These are phyloP conservation scores for Arthrobotrys entomopaga DNA, from an alignment of 2,329 filamentous ascomycete genomes.

Conservation along the genomic window DNA sequence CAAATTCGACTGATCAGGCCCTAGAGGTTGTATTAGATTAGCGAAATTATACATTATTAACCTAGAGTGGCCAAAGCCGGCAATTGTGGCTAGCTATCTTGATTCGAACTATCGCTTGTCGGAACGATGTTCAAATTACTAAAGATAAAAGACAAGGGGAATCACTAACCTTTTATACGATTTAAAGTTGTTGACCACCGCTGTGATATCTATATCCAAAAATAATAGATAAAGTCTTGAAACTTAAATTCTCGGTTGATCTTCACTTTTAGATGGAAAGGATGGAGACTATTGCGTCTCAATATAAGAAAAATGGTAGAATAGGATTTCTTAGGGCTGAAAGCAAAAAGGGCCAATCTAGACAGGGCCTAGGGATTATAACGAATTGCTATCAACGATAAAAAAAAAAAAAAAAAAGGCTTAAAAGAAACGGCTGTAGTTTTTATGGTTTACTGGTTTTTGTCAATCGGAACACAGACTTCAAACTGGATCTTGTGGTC, in stretches of 20 bases:
- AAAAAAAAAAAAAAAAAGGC: slow-evolving; percentile 16
- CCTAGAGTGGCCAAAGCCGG: slow-evolving; percentile 22
- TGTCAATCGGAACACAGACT: slow-evolving; percentile 54
- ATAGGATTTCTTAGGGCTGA: too few species aligned
- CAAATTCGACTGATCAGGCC: slow-evolving; percentile 7
- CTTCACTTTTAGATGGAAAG: too few species aligned
- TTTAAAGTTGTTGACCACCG: too few species aligned
- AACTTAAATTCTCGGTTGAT: too few species aligned
- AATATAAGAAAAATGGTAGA: too few species aligned
- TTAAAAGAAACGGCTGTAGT: background rate
- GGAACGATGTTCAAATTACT: background rate
- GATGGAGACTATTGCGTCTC: too few species aligned
- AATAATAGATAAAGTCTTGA: too few species aligned
- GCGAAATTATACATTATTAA: slow-evolving; percentile 29
- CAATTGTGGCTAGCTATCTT: background rate
- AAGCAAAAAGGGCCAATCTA: background rate
- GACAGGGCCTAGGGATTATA: background rate
- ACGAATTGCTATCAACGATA: slow-evolving; percentile 7
- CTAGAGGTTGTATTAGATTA: slow-evolving; percentile 7
- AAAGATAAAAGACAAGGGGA: slow-evolving; percentile 36
- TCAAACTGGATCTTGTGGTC: slow-evolving; percentile 50
- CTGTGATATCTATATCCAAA: too few species aligned
- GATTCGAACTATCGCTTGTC: background rate
- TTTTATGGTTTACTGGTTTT: slow-evolving; percentile 19
- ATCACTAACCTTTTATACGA: background rate